These are phyloP conservation scores for Bretschneidera sinensis DNA, from an alignment of 345 rosid genomes.

Conservation along the genomic window DNA sequence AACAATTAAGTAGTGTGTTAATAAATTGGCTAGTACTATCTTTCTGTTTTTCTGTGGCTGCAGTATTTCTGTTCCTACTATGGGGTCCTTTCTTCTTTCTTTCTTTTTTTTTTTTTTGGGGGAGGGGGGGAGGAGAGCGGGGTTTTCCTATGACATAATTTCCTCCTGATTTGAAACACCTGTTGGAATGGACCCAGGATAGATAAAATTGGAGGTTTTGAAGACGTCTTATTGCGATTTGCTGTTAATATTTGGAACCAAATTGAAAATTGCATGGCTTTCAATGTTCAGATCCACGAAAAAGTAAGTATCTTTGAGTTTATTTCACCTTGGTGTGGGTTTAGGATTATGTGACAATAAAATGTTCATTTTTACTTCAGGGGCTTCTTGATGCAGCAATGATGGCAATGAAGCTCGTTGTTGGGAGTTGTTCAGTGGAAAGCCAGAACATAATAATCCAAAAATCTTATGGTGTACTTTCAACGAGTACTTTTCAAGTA, in stretches of 20 bases:
- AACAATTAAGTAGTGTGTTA: too few species aligned
- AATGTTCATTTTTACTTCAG: slow-evolving; percentile 30
- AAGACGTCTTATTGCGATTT: slow-evolving; percentile 47
- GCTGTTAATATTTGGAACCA: slow-evolving; percentile 60
- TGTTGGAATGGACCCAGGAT: slow-evolving; percentile 42
- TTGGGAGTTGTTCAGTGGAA: slow-evolving; percentile 58
- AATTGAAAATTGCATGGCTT: slow-evolving; percentile 41
- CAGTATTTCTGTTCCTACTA: not conserved
- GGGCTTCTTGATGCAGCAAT: slow-evolving; percentile 64
- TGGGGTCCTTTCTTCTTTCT: not conserved
- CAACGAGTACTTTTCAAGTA: slow-evolving; percentile 39
- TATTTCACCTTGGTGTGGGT: not conserved
- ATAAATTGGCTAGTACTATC: too few species aligned
- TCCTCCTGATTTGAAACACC: slow-evolving; percentile 12
- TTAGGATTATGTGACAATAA: not conserved
- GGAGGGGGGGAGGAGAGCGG: not conserved
- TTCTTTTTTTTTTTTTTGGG: not conserved
- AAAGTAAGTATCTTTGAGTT: slow-evolving; percentile 36
- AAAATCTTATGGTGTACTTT: slow-evolving; percentile 53
- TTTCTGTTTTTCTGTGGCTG: not conserved
- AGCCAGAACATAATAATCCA: slow-evolving; percentile 60
- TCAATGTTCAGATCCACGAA: slow-evolving; percentile 25
- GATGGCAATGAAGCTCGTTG: slow-evolving; percentile 59
- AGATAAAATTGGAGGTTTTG: slow-evolving; percentile 51
- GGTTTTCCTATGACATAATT: not conserved